A percentile compares a stretch with the other conserved stretches of the same genome.
Evolutionary conservation across 2,329 filamentous ascomycete species (phyloP).

Genomic region (Byssothecium circinans): DNA sequence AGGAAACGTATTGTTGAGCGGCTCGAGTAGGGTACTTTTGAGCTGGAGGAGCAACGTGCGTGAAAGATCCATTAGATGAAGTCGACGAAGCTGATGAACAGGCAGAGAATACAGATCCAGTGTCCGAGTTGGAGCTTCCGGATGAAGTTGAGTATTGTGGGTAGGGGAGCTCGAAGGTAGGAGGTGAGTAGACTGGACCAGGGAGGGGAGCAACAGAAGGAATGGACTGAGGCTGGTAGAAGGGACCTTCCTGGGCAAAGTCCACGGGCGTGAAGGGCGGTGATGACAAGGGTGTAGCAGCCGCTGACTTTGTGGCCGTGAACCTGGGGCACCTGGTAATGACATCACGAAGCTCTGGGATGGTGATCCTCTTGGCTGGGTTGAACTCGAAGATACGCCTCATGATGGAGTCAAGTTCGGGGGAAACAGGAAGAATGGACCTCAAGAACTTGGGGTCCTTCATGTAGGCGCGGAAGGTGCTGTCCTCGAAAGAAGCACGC

Average conservation of each 20-base stretch:
- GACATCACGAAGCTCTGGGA: slow-evolving; percentile 74
- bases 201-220: slow-evolving; percentile 38
- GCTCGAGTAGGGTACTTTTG: slow-evolving; percentile 34
- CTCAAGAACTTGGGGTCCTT: slow-evolving; percentile 85
- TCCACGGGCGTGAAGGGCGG: slow-evolving; percentile 49
- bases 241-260: slow-evolving; percentile 33
- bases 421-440: slow-evolving; percentile 87
- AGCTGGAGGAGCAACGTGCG: slow-evolving; percentile 27
- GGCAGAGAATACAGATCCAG: slow-evolving; percentile 45
- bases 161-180: slow-evolving; percentile 26
- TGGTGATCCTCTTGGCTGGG: slow-evolving; percentile 77
- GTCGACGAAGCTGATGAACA: slow-evolving; percentile 42
- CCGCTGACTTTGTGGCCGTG: slow-evolving; percentile 55
- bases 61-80: slow-evolving; percentile 41
- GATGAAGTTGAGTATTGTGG: slow-evolving; percentile 39
- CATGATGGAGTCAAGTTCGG: slow-evolving; percentile 86
- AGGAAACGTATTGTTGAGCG: slow-evolving; percentile 43
- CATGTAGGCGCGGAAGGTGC: slow-evolving; percentile 89
- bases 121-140: slow-evolving; percentile 44
- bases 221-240: slow-evolving; percentile 29
- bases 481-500: slow-evolving; percentile 88
- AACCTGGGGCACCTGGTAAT: slow-evolving; percentile 78
- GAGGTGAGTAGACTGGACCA: slow-evolving; percentile 32
- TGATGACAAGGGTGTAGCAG: slow-evolving; percentile 47
- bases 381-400: slow-evolving; percentile 85